phyloP scores from a whole-genome alignment of 1,139 yeast species.

The Saccharomyces hybrid region DNA sequence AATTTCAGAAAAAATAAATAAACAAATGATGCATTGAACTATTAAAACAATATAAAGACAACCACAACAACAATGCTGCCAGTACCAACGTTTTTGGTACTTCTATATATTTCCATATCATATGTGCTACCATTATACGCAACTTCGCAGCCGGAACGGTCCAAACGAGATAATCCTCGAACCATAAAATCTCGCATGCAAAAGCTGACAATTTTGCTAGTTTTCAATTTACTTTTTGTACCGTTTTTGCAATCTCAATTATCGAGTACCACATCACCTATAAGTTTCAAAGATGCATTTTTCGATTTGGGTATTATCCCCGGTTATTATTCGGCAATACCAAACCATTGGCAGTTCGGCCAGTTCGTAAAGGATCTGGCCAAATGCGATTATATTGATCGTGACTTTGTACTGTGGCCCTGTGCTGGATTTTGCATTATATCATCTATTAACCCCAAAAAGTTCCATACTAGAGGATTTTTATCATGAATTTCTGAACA shows the following conservation, averaged over 20 bases:
- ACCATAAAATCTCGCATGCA: slow-evolving; percentile 34
- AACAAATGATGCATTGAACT: background rate
- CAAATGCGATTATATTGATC: slow-evolving; percentile 33
- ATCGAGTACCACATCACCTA: slow-evolving; percentile 1
- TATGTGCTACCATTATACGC: slow-evolving; percentile 24
- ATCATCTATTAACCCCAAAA: slow-evolving; percentile 28
- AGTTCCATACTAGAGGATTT: slow-evolving; percentile 18
- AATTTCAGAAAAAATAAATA: background rate
- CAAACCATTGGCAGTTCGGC: background rate
- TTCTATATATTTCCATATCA: slow-evolving; percentile 23
- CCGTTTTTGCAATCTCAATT: slow-evolving; percentile 25
- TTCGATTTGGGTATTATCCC: slow-evolving; percentile 29
- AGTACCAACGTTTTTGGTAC: slow-evolving; percentile 6
- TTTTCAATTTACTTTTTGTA: slow-evolving; percentile 23
- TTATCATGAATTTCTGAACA: slow-evolving; percentile 29
- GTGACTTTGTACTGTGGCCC: slow-evolving; percentile 52
- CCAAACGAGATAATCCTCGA: slow-evolving; percentile 39
- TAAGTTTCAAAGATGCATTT: slow-evolving; percentile 7
- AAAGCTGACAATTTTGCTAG: slow-evolving; percentile 26
- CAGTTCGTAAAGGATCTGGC: slow-evolving; percentile 19
- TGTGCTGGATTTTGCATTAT: slow-evolving; percentile 34
- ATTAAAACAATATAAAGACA: background rate
- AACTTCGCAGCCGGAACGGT: slow-evolving; percentile 22
- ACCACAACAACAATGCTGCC: background rate
- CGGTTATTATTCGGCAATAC: slow-evolving; percentile 14